Evolutionary conservation across 2,329 filamentous ascomycete genomes (phyloP).

Genomic region (Fusarium palustre): DNA sequence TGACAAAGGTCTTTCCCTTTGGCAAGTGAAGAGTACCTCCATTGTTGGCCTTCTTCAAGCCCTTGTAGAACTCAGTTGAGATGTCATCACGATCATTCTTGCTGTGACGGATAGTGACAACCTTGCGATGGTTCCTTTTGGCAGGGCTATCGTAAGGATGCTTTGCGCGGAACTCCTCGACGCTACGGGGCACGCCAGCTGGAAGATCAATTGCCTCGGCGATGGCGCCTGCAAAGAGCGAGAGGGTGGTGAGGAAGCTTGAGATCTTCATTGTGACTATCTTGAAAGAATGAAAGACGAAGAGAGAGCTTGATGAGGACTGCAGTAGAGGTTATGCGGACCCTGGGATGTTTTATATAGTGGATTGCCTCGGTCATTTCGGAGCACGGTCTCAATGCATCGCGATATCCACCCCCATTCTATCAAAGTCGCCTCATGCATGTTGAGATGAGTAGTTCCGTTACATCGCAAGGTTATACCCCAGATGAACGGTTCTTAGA

Average conservation of each 20-base stretch:
- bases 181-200: conserved; percentile 41
- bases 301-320: background rate
- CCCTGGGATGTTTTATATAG: conserved; percentile 14
- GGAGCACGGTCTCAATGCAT: conserved; percentile 18
- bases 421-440: background rate
- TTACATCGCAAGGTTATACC: background rate
- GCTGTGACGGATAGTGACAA: conserved; percentile 51
- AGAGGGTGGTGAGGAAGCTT: conserved; percentile 32
- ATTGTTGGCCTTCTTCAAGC: conserved; percentile 66
- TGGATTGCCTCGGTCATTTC: conserved; percentile 5
- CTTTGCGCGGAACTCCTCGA: conserved; percentile 37
- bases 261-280: conserved; percentile 41
- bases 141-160: conserved; percentile 24
- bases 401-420: conserved; percentile 7
- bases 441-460: background rate
- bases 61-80: conserved; percentile 65
- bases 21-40: conserved; percentile 68
- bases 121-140: conserved; percentile 22
- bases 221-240: conserved; percentile 35
- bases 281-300: background rate
- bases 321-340: background rate
- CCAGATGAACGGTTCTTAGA: background rate
- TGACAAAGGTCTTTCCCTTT: conserved; percentile 65
- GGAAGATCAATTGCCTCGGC: conserved; percentile 42
- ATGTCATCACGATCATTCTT: conserved; percentile 66